These are phyloP conservation scores for Leucaena leucocephala DNA, from an alignment of 306 rosid genomes.

Conservation along the genomic window DNA sequence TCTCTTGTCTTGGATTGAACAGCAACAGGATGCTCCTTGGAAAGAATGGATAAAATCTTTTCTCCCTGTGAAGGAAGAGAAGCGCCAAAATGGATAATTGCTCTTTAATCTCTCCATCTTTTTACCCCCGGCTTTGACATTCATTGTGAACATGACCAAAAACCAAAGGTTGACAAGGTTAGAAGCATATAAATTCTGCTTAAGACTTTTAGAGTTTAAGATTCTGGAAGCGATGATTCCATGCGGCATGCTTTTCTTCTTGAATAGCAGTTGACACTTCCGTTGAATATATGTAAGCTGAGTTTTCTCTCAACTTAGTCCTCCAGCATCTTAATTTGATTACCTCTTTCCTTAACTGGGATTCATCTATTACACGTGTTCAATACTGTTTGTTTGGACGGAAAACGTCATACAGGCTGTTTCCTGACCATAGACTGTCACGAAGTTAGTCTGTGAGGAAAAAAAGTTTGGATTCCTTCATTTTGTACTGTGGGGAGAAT, in stretches of 20 bases:
- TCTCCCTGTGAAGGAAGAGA: constrained; percentile 53
- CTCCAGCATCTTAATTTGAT: neutral
- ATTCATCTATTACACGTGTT: neutral
- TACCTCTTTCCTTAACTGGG: constrained; percentile 4
- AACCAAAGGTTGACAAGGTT: constrained; percentile 32
- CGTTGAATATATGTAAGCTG: constrained; percentile 16
- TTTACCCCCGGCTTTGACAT: constrained; percentile 14
- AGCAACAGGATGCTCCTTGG: constrained; percentile 90
- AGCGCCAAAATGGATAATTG: constrained; percentile 40
- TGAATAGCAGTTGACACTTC: neutral
- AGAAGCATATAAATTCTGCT: constrained; percentile 24
- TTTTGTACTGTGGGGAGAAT: neutral
- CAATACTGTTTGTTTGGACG: neutral
- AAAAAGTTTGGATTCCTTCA: neutral
- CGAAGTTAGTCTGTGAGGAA: neutral
- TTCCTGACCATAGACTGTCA: neutral
- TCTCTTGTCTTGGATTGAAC: constrained; percentile 94
- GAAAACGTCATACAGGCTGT: neutral
- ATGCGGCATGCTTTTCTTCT: constrained; percentile 5
- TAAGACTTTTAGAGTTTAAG: constrained; percentile 33
- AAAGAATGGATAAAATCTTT: constrained; percentile 79
- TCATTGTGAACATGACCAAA: constrained; percentile 8
- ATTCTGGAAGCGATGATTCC: constrained; percentile 26
- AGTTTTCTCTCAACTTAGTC: neutral
- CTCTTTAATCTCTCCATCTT: constrained; percentile 25